Evolutionary conservation across 768 basidiomycete genomes (phyloP), one percentile per base, ranked within the genome.

Genomic region (Russula sp.): DNA sequence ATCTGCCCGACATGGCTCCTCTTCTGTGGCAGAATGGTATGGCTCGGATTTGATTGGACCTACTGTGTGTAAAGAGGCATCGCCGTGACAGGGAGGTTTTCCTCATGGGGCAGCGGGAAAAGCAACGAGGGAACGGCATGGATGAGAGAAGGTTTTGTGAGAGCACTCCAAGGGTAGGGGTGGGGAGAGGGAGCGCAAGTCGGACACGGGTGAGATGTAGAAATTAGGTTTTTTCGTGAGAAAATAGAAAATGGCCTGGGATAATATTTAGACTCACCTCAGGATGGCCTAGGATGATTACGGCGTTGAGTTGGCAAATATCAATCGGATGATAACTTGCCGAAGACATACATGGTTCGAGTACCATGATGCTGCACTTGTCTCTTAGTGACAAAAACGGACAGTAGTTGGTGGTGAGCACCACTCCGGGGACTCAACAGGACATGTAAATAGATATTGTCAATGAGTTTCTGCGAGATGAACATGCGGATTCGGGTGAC

Each of bases 241-340:
- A 13, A 2, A 25, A 18, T 2, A 39, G 35, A 29, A n/a, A 35
- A n/a, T 14, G 20, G 16, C n/a, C n/a, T n/a, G n/a, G n/a, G n/a
- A 18, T 29, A 5, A 11, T 10, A 11, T 0, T 25, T 29, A 29
- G 6, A 77, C 85, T 63, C 71, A 91, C 90, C 25, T 88, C 87
- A 9, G 85, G 82, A 54, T 91, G 89, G 65, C 88, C 80, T 47
- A 90, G 75, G 11, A 91, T 69, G 8, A 90, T 75, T 11, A 93
- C 70, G 35, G 84, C 83, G 68, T 88, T 85, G 63, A 84, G 80
- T 18, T 75, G 74, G 69, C 90, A 91, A 5, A 88, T 56, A 57
- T 78, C 77, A 1, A 42, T 73, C 70, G 16, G 71, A 70, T 7
- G 82, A 60, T 39, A 87, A 76, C 53, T 70, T 72, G 59, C 80